phyloP scores from a whole-genome alignment of 805 yeast genomes.

The Wickerhamiella azymoides region DNA sequence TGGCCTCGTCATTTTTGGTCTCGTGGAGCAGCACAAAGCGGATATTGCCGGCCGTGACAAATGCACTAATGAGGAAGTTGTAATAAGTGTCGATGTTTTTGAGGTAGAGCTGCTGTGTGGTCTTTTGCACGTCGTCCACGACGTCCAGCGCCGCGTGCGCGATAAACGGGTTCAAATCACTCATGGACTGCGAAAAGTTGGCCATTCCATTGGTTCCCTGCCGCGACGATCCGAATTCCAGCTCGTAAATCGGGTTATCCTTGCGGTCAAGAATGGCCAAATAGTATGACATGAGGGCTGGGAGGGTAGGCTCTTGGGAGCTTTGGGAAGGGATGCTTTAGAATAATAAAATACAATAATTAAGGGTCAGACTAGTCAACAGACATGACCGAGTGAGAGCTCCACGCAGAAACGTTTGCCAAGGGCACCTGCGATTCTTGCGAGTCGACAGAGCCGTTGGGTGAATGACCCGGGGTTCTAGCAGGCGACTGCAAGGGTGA shows the following conservation, averaged over 20 bases:
- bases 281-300: constrained; percentile 58
- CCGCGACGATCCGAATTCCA: constrained; percentile 67
- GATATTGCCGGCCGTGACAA: constrained; percentile 74
- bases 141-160: constrained; percentile 80
- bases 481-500: neutral
- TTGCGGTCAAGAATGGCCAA: constrained; percentile 76
- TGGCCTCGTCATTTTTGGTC: constrained; percentile 50
- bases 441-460: too few relatives aligned
- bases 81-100: constrained; percentile 78
- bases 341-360: too few relatives aligned
- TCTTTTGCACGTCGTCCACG: constrained; percentile 85
- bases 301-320: too few relatives aligned
- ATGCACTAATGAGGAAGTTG: constrained; percentile 70
- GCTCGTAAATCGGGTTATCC: constrained; percentile 77
- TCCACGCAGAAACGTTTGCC: neutral
- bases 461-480: too few relatives aligned
- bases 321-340: too few relatives aligned
- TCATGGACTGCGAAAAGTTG: constrained; percentile 50
- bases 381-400: neutral
- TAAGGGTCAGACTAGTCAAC: neutral
- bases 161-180: constrained; percentile 75
- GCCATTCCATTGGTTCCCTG: constrained; percentile 52
- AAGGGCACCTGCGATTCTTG: neutral
- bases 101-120: constrained; percentile 46
- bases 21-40: constrained; percentile 65